Evolutionary conservation across 495 filamentous ascomycete genomes (phyloP).

Genomic region (Glonium stellatum): DNA sequence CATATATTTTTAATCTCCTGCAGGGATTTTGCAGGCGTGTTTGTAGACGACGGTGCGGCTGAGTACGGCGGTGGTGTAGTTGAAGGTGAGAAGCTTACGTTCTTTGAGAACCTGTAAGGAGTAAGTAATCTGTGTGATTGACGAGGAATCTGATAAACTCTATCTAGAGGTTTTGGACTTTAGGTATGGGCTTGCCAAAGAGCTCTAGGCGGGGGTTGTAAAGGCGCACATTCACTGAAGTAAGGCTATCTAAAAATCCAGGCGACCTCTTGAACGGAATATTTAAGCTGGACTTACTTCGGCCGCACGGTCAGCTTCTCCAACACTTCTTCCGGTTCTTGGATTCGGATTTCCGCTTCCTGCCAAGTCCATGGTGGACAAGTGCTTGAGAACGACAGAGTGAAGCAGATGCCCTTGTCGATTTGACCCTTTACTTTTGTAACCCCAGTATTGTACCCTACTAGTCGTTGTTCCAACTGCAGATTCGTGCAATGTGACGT

Average conservation of each 20-base stretch:
- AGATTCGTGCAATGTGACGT: conserved; percentile 23
- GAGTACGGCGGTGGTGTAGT: conserved; percentile 26
- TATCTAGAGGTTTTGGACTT: too few species aligned
- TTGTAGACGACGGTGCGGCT: conserved; percentile 1
- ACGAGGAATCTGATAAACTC: too few species aligned
- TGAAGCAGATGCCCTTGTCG: conserved; percentile 13
- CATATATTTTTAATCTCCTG: conserved; percentile 25
- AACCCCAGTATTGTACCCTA: conserved; percentile 7
- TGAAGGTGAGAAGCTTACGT: conserved; percentile 19
- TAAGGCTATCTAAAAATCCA: too few species aligned
- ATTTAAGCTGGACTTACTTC: conserved; percentile 5
- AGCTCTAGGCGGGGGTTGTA: too few species aligned
- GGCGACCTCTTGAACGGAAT: background rate
- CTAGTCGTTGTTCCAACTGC: conserved; percentile 21
- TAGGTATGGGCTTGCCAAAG: too few species aligned
- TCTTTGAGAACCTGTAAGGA: conserved; percentile 11
- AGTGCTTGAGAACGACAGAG: conserved; percentile 22
- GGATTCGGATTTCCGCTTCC: conserved; percentile 24
- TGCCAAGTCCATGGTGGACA: conserved; percentile 24
- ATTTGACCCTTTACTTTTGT: conserved; percentile 13
- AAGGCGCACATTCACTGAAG: too few species aligned
- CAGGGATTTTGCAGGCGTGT: conserved; percentile 1
- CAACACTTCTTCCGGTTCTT: conserved; percentile 11
- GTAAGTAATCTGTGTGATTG: background rate
- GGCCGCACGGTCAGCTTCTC: conserved; percentile 1